Evolutionary conservation across 2,329 filamentous ascomycete species (phyloP), one percentile per base, ranked within the genome.

Genomic region (Proliferodiscus dingleyae): DNA sequence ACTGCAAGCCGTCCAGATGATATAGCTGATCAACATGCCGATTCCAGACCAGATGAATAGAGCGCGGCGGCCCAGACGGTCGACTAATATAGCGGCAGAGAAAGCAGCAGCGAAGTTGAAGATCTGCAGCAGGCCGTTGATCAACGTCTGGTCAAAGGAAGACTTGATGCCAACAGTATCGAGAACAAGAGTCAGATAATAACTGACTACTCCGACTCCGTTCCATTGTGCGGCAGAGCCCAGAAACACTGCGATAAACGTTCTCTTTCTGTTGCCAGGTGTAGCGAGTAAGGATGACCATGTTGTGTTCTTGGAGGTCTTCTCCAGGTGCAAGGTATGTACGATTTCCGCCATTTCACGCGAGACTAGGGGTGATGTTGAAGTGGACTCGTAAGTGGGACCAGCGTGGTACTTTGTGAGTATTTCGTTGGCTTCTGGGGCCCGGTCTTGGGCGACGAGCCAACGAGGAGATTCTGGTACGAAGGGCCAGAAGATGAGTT

Each of bases 331-430:
- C 22, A 24, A 49, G 36, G 24, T 44, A 38, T 16, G n/a, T 29
- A 37, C 30, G 18, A 37, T 30, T 21, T 66, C 46, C 8, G 30
- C 30, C 8, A 33, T 33, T 16, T 33, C 30, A 8, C 30, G 30
- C 11, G 30, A 11, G 1, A 33, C 30, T 13, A 33, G 30, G 5
- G 67, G 62, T 43, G 63, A 60, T 45, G 70, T 69, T 52, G 69
- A 66, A 16, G 57, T 53, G 52, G 61, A 64, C 49, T 67, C 64
- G 50, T 58, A 57, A 15, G 23, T 29, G 4, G 40, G 28, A 10
- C 40, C 40, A 21, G 67, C 71, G 50, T 73, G 71, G 49, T 64
- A 71, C 40, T 69, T 70, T 10, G 66, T 63, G 5, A 79, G 53
- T 28, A 64, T 62, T 9, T 52, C 41, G 24, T 59, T 51, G 22